phyloP scores from a whole-genome alignment of 1,284 basidiomycete species.

The Ceratobasidium papillatum region DNA sequence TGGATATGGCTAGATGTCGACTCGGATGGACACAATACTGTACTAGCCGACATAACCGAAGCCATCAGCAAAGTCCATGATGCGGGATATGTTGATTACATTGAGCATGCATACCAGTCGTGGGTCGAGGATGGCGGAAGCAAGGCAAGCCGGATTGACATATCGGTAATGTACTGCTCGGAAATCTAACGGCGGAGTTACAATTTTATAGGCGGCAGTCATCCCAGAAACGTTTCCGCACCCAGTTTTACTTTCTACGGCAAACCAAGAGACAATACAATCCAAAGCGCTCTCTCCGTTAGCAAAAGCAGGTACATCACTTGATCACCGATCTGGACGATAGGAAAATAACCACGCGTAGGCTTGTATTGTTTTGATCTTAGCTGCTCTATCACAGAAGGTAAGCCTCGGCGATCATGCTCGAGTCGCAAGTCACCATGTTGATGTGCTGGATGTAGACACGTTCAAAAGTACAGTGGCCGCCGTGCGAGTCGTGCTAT shows the following conservation, averaged over 20 bases:
- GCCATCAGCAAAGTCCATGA: constrained; percentile 48
- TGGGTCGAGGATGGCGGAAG: constrained; percentile 53
- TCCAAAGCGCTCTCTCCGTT: constrained; percentile 45
- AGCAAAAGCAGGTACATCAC: constrained; percentile 50
- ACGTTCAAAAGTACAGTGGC: constrained; percentile 51
- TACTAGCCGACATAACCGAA: constrained; percentile 40
- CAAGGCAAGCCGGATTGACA: constrained; percentile 45
- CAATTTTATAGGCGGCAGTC: constrained; percentile 48
- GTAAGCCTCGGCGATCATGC: background rate
- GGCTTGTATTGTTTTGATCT: constrained; percentile 55
- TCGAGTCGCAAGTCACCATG: background rate
- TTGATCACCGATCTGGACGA: constrained; percentile 4
- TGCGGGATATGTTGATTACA: constrained; percentile 50
- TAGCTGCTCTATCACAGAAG: constrained; percentile 47
- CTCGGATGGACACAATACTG: constrained; percentile 38
- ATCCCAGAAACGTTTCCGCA: constrained; percentile 53
- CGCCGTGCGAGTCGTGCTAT: constrained; percentile 50
- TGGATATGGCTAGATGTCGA: constrained; percentile 46
- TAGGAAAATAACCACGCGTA: constrained; percentile 39
- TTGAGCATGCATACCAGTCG: constrained; percentile 50
- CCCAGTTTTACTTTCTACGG: constrained; percentile 42
- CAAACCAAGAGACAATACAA: background rate
- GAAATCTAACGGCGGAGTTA: background rate
- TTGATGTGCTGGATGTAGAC: constrained; percentile 45
- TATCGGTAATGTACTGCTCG: background rate